These are phyloP conservation scores for Geotrichum aggregatum DNA, from an alignment of 1,139 yeast species.

Conservation along the genomic window DNA sequence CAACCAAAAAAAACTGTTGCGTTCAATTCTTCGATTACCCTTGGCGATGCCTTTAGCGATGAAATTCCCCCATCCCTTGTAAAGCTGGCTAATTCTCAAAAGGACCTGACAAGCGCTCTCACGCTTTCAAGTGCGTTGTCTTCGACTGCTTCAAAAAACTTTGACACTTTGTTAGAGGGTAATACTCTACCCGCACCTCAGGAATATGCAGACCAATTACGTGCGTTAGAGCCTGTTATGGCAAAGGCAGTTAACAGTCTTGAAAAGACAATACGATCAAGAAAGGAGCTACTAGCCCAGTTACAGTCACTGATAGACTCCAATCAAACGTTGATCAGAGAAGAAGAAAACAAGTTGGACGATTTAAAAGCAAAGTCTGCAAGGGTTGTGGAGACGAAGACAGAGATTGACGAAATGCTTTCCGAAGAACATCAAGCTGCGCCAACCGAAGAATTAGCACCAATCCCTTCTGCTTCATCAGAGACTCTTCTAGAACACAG, in stretches of 20 bases:
- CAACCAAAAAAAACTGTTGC: conserved; percentile 9
- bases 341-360: conserved; percentile 46
- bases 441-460: conserved; percentile 24
- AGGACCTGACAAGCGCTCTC: conserved; percentile 35
- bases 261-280: conserved; percentile 42
- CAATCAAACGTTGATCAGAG: conserved; percentile 44
- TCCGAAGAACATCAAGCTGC: conserved; percentile 34
- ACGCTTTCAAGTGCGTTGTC: conserved; percentile 21
- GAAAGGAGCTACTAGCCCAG: conserved; percentile 43
- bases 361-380: conserved; percentile 44
- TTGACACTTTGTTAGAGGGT: conserved; percentile 34
- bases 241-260: conserved; percentile 29
- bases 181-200: conserved; percentile 53
- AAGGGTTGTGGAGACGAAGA: conserved; percentile 43
- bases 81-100: conserved; percentile 44
- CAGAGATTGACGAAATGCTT: conserved; percentile 47
- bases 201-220: conserved; percentile 46
- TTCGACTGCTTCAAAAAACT: conserved; percentile 24
- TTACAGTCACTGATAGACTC: conserved; percentile 44
- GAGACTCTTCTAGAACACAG: too few species aligned
- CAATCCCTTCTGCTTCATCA: conserved; percentile 18
- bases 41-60: conserved; percentile 33
- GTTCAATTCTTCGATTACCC: conserved; percentile 9
- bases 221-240: conserved; percentile 21
- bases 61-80: conserved; percentile 44